Percentiles rank a stretch among this genome's conserved stretches.
Evolutionary conservation across 441 rosid species (phyloP).

Genomic region (Geranium incanum): DNA sequence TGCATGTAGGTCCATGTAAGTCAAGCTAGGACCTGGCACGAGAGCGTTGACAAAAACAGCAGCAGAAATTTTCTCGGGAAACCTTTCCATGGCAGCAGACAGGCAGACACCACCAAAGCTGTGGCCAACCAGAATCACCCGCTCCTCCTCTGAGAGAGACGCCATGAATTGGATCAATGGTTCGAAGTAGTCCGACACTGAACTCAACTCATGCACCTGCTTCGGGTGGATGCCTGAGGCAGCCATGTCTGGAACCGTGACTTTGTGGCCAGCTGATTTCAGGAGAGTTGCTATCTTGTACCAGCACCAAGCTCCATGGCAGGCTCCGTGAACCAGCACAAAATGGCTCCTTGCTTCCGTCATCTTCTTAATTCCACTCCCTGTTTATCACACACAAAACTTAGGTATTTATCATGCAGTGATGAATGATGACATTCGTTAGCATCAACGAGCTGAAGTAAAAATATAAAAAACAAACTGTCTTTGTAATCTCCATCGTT

Average conservation of each 20-base stretch:
- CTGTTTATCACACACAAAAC: too few relatives aligned
- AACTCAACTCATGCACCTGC: slow-evolving; percentile 29
- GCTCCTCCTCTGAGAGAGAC: slow-evolving; percentile 31
- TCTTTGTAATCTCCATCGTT: not conserved
- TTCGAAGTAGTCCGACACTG: slow-evolving; percentile 39
- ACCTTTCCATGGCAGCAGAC: slow-evolving; percentile 51
- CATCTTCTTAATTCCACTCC: not conserved
- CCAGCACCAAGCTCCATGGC: slow-evolving; percentile 87
- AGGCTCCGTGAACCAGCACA: slow-evolving; percentile 67
- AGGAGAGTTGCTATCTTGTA: slow-evolving; percentile 41
- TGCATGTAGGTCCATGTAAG: slow-evolving; percentile 22
- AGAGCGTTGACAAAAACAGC: slow-evolving; percentile 45
- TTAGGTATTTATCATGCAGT: not conserved
- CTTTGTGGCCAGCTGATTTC: slow-evolving; percentile 38
- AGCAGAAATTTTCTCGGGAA: slow-evolving; percentile 41
- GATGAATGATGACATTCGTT: not conserved
- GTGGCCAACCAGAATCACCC: slow-evolving; percentile 54
- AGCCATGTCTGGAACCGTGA: slow-evolving; percentile 49
- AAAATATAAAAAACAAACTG: too few relatives aligned
- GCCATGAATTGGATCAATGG: slow-evolving; percentile 52
- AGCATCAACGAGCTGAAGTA: not conserved
- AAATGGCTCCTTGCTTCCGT: slow-evolving; percentile 30
- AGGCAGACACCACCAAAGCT: slow-evolving; percentile 49
- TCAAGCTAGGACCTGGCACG: slow-evolving; percentile 39
- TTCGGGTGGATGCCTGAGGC: slow-evolving; percentile 47